Base-by-base conservation (phyloP, 1,284 basidiomycete species). In the Coriolopsis trogii region DNA sequence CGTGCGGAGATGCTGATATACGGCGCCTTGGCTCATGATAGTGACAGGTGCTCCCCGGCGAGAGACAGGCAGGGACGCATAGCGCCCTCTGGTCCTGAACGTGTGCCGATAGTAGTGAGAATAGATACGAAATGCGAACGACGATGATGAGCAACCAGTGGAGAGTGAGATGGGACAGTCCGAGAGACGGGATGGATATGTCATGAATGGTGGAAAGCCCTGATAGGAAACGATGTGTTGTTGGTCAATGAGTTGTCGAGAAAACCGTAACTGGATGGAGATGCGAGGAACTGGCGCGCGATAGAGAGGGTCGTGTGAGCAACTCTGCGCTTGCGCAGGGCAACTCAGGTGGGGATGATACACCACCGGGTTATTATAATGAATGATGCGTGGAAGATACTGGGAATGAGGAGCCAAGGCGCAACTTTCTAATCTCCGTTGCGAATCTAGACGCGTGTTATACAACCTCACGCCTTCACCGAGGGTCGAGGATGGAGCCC, bases 181-280 rank as follows among this genome's bases (percentile, higher is more conserved):
- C 70, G 67, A 59, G 53, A 70, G 79, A 83, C 81, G 74, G 80
- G 79, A 82, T 81, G 80, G 77, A 83, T 82, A 83, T 79, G 81
- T 82, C 81, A 72, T 66, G 51, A 56, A 69, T 71, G 66, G 60
- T 58, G 69, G 68, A 68, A 70, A 68, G 68, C 70, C 67, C 70
- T 59, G 49, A 51, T 42, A 53, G 51, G 52, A 59, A 56, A 60
- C 45, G 46, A 54, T 57, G 60, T 52, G 44, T 53, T 58, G 42
- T 57, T 59, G 37, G 46, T n/a, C n/a, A n/a, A n/a, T 46, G 49
- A 64, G 60, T 63, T 62, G 55, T 58, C 55, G 59, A 55, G 43
- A 49, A 55, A 55, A 60, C 51, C 55, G 50, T 57, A 53, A 62
- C 57, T 52, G 53, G 58, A 53, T 46, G n/a, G n/a, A n/a, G n/a